phyloP scores from a whole-genome alignment of 2,329 filamentous ascomycete species.

The Aaosphaeria pasadenensis region DNA sequence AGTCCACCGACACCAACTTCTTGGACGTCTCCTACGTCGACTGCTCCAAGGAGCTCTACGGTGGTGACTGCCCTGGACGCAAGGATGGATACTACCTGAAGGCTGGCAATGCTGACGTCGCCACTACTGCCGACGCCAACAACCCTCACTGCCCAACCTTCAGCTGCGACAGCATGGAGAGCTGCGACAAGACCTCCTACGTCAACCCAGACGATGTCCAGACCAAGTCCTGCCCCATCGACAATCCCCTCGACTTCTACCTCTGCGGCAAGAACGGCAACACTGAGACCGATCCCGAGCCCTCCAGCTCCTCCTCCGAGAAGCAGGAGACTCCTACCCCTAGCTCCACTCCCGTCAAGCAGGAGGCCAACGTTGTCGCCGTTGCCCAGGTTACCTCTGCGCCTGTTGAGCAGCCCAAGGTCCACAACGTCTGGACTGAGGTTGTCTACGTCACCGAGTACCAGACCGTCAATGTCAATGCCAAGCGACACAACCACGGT shows the following conservation, averaged over 20 bases:
- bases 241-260: constrained; percentile 30
- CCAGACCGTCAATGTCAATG: constrained; percentile 16
- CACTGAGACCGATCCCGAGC: background rate
- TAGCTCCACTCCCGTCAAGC: constrained; percentile 5
- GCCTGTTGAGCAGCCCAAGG: constrained; percentile 2
- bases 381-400: constrained; percentile 19
- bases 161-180: constrained; percentile 15
- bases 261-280: constrained; percentile 24
- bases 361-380: constrained; percentile 10
- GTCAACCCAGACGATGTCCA: constrained; percentile 28
- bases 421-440: constrained; percentile 24
- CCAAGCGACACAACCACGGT: constrained; percentile 29
- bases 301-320: constrained; percentile 4
- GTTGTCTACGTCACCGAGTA: constrained; percentile 32
- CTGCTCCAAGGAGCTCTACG: constrained; percentile 12
- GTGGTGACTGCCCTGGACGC: constrained; percentile 28
- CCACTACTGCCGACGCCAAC: constrained; percentile 11
- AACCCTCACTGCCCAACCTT: constrained; percentile 33
- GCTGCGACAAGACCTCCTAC: constrained; percentile 30
- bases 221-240: constrained; percentile 29
- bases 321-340: constrained; percentile 6
- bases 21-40: constrained; percentile 40
- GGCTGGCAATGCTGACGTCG: constrained; percentile 17
- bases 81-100: constrained; percentile 33
- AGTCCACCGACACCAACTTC: constrained; percentile 21